Conservation (phyloP, 305 asterid species). For the Rubia peregrina region DNA sequence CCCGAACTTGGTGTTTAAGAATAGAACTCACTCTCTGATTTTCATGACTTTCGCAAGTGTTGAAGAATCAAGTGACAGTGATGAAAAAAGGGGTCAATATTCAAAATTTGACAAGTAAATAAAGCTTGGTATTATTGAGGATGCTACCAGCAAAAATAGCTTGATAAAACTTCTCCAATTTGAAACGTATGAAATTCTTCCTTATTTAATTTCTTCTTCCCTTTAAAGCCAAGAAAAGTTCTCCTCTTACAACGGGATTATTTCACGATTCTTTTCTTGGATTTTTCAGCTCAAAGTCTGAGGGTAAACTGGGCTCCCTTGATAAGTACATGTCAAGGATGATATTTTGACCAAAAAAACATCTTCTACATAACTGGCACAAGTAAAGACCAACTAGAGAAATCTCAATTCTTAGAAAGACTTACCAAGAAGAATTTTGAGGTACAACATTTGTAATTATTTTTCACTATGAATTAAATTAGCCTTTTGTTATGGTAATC, state of each 20-base stretch:
- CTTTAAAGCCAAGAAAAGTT: background rate
- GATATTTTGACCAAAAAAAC: constrained; percentile 79
- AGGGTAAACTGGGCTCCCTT: constrained; percentile 64
- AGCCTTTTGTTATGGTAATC: too few relatives aligned
- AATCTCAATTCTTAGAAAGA: constrained; percentile 89
- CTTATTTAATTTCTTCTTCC: background rate
- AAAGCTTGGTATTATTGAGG: constrained; percentile 93
- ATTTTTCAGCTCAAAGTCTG: constrained; percentile 66
- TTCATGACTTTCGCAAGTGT: constrained; percentile 30
- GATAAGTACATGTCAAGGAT: constrained; percentile 84
- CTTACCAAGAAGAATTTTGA: constrained; percentile 70
- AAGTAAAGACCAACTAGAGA: constrained; percentile 80
- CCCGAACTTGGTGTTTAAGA: too few relatives aligned
- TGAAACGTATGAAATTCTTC: constrained; percentile 53
- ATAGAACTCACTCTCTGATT: too few relatives aligned
- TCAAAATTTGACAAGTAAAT: constrained; percentile 79
- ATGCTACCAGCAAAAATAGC: constrained; percentile 82
- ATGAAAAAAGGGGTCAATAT: constrained; percentile 80
- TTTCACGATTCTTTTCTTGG: background rate
- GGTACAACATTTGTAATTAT: constrained; percentile 32
- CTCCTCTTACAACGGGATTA: background rate
- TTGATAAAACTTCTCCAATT: constrained; percentile 84
- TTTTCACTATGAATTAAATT: too few relatives aligned
- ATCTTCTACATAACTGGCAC: constrained; percentile 79
- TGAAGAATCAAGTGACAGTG: constrained; percentile 56